Base-by-base conservation (phyloP, 164 flowering plant genomes). In the Macadamia tetraphylla region DNA sequence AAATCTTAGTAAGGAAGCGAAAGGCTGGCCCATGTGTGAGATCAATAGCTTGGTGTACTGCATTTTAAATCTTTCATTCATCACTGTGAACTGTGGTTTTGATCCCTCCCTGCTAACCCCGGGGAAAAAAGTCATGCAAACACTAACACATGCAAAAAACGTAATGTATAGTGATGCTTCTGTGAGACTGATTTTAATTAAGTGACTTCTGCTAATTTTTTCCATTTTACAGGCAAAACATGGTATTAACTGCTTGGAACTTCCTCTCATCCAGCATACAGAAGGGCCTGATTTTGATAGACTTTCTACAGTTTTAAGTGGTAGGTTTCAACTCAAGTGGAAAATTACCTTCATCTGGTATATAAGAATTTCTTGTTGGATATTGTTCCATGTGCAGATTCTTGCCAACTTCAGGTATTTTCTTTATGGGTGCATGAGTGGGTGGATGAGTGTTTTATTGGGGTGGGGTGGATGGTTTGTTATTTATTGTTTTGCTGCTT, bases 191-290 rank as follows among this genome's bases (percentile, higher is more conserved):
- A n/a, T 57, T 66, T 5, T 46, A 2, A 32, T 32, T 66, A 3
- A 44, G n/a, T 58, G 35, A 9, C 29, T 6, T 42, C 66, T 0
- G 11, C 23, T 61, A 29, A n/a, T 71, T 49, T 48, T 15, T 8
- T 60, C 32, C 32, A 15, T 66, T n/a, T 49, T 13, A 52, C 88
- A 91, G 98, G 87, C 82, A 9, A 80, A 77, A 58, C 88, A 81
- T 77, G 89, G 89, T 11, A 72, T 94, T 67, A 70, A 71, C 61
- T 90, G 92, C 73, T 76, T 92, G 83, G 99, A 94, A 85, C 83
- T 94, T 71, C 99, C 99, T 31, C 91, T 94, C 29, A 84, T 94
- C 62, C 86, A 92, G 80, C 99, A 94, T 72, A 73, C 80, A 6
- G 73, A 79, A 61, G 97, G 94, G 13, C 95, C 97, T 76, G 97